Percentiles rank a stretch among this genome's conserved stretches.
phyloP scores from a whole-genome alignment of 495 filamentous ascomycete species.

The Neurospora intermedia region DNA sequence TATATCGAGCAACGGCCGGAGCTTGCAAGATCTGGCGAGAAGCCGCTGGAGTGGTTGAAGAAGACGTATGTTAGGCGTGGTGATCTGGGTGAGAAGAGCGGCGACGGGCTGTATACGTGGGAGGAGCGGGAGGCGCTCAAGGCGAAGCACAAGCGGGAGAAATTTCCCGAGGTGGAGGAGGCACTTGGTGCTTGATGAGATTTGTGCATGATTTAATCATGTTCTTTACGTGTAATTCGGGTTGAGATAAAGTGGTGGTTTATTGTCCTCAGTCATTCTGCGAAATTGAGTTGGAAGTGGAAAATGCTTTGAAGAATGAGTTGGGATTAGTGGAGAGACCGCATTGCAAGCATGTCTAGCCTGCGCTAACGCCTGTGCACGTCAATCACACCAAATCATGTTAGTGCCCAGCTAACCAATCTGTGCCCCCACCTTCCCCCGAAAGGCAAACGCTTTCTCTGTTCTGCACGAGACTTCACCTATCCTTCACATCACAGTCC shows the following conservation, averaged over 20 bases:
- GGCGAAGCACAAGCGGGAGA: conserved; percentile 9
- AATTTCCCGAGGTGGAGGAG: conserved; percentile 18
- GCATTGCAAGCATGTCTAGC: not conserved
- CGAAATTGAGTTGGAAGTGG: not conserved
- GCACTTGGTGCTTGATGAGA: conserved; percentile 13
- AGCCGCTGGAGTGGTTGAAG: conserved; percentile 26
- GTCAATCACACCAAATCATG: not conserved
- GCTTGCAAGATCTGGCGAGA: conserved; percentile 1
- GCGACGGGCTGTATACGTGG: conserved; percentile 20
- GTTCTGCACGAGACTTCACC: not conserved
- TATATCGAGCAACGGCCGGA: conserved; percentile 17
- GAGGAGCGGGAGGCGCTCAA: conserved; percentile 19
- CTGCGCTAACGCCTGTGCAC: not conserved
- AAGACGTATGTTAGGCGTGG: conserved; percentile 28
- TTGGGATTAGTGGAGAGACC: not conserved
- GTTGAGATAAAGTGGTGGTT: not conserved
- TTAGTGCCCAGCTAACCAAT: not conserved
- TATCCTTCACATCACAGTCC: not conserved
- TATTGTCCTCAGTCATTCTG: not conserved
- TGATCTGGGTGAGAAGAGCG: conserved; percentile 33
- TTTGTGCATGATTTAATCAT: not conserved
- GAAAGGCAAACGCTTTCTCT: not conserved
- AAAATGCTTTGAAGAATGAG: not conserved
- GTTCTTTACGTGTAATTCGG: not conserved
- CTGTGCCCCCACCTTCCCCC: not conserved